Conservation (phyloP, 176 grass and related monocot species). For the Oryza rufipogon region DNA sequence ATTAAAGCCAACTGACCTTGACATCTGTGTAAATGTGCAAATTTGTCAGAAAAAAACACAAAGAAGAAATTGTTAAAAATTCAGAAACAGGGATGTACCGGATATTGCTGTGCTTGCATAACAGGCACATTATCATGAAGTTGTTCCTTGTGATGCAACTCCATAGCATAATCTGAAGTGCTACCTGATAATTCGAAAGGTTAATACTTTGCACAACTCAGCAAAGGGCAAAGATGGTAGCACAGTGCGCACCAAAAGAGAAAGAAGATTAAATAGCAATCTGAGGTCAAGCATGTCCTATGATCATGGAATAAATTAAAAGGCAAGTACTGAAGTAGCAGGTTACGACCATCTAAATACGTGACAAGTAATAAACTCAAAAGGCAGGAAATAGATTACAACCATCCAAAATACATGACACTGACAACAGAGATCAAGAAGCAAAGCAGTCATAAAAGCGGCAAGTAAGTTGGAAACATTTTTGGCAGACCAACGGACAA, state of each 20-base stretch:
- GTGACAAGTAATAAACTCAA: conserved; percentile 31
- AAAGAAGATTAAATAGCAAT: conserved; percentile 26
- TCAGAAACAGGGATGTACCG: conserved; percentile 58
- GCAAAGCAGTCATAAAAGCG: background rate
- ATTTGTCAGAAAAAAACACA: conserved; percentile 37
- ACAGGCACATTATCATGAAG: conserved; percentile 84
- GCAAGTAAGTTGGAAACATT: background rate
- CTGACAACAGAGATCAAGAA: background rate
- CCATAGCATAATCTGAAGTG: conserved; percentile 81
- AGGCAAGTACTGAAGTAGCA: background rate
- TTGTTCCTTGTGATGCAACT: conserved; percentile 98
- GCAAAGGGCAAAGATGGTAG: conserved; percentile 8
- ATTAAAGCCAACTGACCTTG: conserved; percentile 87
- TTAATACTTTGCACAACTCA: conserved; percentile 13
- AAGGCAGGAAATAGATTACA: background rate
- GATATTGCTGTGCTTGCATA: conserved; percentile 85
- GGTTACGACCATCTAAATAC: background rate
- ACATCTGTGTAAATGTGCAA: conserved; percentile 59
- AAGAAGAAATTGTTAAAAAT: conserved; percentile 33
- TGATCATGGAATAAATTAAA: background rate
- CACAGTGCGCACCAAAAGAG: conserved; percentile 15
- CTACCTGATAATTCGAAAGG: conserved; percentile 57
- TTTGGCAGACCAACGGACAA: background rate
- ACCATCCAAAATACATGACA: conserved; percentile 11
- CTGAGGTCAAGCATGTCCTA: background rate